Percentiles rank a stretch among this genome's conserved stretches.
phyloP scores from a whole-genome alignment of 495 filamentous ascomycete species.

The Entonaema liquescens region DNA sequence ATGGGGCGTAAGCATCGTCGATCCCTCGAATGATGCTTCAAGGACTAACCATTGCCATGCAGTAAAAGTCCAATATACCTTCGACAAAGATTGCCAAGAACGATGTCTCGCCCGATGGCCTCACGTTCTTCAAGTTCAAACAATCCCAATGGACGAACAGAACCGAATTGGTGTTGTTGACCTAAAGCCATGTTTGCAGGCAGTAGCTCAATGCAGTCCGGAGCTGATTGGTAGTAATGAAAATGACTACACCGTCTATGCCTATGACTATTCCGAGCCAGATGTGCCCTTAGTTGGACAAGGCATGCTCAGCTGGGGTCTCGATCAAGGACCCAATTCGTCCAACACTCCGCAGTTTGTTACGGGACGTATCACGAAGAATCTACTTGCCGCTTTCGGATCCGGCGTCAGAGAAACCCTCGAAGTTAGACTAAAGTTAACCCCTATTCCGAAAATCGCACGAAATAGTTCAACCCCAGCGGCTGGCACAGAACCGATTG shows the following conservation, averaged over 20 bases:
- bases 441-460: conserved; percentile 77
- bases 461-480: conserved; percentile 67
- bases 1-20: conserved; percentile 59
- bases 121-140: conserved; percentile 79
- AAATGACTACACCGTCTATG: conserved; percentile 95
- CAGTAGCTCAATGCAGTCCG: conserved; percentile 78
- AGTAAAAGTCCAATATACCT: conserved; percentile 98
- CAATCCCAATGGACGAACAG: conserved; percentile 77
- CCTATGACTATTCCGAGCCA: conserved; percentile 94
- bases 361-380: conserved; percentile 89
- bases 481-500: conserved; percentile 38
- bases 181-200: conserved; percentile 87
- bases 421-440: conserved; percentile 91
- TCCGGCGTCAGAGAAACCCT: conserved; percentile 87
- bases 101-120: conserved; percentile 93
- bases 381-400: conserved; percentile 81
- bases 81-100: conserved; percentile 87
- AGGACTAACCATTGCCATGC: conserved; percentile 42
- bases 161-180: conserved; percentile 85
- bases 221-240: conserved; percentile 85
- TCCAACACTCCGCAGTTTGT: conserved; percentile 73
- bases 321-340: conserved; percentile 64
- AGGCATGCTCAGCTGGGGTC: conserved; percentile 90
- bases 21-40: not conserved
- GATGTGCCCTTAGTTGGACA: conserved; percentile 94